These are phyloP conservation scores for Podila verticillata DNA, from an alignment of 192 early-diverging fungal species.

Conservation along the genomic window DNA sequence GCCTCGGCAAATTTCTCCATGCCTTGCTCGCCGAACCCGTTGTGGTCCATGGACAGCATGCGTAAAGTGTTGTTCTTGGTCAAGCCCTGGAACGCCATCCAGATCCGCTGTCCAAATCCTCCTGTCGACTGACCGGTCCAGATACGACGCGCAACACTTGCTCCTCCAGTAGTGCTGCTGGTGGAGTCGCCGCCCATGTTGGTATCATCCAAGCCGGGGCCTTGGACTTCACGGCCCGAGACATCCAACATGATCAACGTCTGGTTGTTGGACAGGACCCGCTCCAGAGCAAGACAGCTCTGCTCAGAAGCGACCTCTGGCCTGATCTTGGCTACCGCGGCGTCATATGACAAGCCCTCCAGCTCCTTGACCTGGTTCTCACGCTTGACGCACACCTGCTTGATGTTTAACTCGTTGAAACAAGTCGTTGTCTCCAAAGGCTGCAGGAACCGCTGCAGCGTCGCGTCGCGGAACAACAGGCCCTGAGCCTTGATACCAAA, in stretches of 20 bases:
- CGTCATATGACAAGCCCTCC: slow-evolving; percentile 14
- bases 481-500: slow-evolving; percentile 44
- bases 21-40: slow-evolving; percentile 40
- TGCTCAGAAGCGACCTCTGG: slow-evolving; percentile 28
- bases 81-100: slow-evolving; percentile 26
- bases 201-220: neutral
- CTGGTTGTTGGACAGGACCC: slow-evolving; percentile 27
- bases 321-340: slow-evolving; percentile 3
- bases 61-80: slow-evolving; percentile 24
- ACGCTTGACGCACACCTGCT: slow-evolving; percentile 29
- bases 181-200: neutral
- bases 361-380: slow-evolving; percentile 31
- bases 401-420: slow-evolving; percentile 42
- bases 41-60: slow-evolving; percentile 34
- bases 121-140: slow-evolving; percentile 17
- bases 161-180: neutral
- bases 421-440: slow-evolving; percentile 30
- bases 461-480: slow-evolving; percentile 19
- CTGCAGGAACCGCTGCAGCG: slow-evolving; percentile 11
- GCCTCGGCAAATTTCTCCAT: slow-evolving; percentile 23
- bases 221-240: slow-evolving; percentile 22
- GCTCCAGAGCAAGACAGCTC: slow-evolving; percentile 38
- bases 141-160: neutral
- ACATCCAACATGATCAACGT: slow-evolving; percentile 40
- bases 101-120: slow-evolving; percentile 30